These are phyloP conservation scores for Vitis labrusca DNA, from an alignment of 164 flowering plant genomes.

Conservation along the genomic window DNA sequence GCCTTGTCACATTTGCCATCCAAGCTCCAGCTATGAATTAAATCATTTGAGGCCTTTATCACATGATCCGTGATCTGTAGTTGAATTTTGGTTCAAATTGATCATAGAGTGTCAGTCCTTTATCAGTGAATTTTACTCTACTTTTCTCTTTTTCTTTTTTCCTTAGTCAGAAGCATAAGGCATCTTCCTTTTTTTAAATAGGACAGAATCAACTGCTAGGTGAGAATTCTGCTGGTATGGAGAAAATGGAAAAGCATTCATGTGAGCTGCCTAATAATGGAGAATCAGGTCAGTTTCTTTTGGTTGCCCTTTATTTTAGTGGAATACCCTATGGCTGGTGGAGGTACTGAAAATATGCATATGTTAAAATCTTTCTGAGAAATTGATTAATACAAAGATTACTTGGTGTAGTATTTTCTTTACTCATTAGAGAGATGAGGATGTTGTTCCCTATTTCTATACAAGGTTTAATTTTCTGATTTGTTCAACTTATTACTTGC, in stretches of 20 bases:
- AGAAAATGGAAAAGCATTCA: slow-evolving; percentile 13
- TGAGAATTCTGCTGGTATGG: slow-evolving; percentile 21
- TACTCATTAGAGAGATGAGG: not conserved
- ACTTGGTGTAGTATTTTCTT: not conserved
- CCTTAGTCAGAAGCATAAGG: not conserved
- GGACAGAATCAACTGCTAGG: slow-evolving; percentile 70
- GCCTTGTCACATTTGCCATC: not conserved
- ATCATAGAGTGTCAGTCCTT: not conserved
- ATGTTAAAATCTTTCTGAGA: not conserved
- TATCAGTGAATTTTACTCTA: not conserved
- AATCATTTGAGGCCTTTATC: not conserved
- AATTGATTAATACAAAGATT: not conserved
- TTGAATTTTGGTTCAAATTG: not conserved
- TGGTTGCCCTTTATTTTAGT: slow-evolving; percentile 1
- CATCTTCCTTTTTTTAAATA: slow-evolving; percentile 29
- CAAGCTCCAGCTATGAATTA: not conserved
- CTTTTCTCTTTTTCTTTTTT: not conserved
- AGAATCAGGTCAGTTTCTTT: slow-evolving; percentile 42
- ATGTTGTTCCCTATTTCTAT: not conserved
- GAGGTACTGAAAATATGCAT: no score
- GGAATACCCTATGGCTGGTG: not conserved
- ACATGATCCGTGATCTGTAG: not conserved
- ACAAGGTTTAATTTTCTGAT: not conserved
- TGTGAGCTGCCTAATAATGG: slow-evolving; percentile 19
- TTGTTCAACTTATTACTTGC: not conserved